phyloP scores from a whole-genome alignment of 441 rosid genomes.

The Pelargonium cotyledonis region DNA sequence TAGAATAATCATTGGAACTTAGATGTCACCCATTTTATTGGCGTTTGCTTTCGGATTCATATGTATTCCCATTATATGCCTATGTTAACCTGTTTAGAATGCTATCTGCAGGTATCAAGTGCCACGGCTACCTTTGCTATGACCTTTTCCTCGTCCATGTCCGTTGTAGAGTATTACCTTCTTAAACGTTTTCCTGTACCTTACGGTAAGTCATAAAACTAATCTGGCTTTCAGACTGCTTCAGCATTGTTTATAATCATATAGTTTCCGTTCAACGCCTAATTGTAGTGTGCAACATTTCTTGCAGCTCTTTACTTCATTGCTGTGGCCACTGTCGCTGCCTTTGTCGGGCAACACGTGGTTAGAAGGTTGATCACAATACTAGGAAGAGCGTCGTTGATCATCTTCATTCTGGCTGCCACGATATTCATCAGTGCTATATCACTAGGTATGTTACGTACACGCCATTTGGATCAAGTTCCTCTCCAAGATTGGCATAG shows the following conservation, averaged over 20 bases:
- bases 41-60: too few species aligned
- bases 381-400: slow-evolving; percentile 61
- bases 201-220: slow-evolving; percentile 33
- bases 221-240: too few species aligned
- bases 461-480: too few species aligned
- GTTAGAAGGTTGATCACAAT: slow-evolving; percentile 44
- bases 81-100: not conserved
- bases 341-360: slow-evolving; percentile 49
- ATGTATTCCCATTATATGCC: too few species aligned
- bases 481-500: too few species aligned
- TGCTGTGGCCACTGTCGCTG: slow-evolving; percentile 50
- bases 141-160: slow-evolving; percentile 71
- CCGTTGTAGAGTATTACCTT: slow-evolving; percentile 68
- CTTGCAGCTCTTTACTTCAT: slow-evolving; percentile 47
- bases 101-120: slow-evolving; percentile 51
- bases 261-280: too few species aligned
- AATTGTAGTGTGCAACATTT: too few species aligned
- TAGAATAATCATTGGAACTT: too few species aligned
- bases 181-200: slow-evolving; percentile 69
- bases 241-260: too few species aligned
- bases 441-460: slow-evolving; percentile 41
- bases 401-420: slow-evolving; percentile 60
- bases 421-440: slow-evolving; percentile 55
- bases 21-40: too few species aligned
- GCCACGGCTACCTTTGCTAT: slow-evolving; percentile 74